Evolutionary conservation across 108 stramenopile genomes (phyloP).

Genomic region (Hondaea fermentalgiana): DNA sequence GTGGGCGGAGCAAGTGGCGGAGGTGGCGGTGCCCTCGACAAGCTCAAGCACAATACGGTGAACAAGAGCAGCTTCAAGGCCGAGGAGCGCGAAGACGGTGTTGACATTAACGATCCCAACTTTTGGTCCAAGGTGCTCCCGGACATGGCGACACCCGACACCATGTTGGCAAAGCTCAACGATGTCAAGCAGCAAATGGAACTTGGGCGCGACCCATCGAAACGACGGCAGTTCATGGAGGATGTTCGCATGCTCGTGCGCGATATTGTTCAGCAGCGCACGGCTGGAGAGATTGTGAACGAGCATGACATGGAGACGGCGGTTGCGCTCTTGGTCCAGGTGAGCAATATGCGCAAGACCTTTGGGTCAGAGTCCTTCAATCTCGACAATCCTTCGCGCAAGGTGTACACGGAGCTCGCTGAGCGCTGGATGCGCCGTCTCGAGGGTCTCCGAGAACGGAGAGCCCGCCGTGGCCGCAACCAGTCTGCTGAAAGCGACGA

Average conservation of each 20-base stretch:
- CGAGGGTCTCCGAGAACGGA: neutral
- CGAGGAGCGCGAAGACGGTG: slow-evolving; percentile 29
- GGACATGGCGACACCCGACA: slow-evolving; percentile 37
- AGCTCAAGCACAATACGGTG: slow-evolving; percentile 30
- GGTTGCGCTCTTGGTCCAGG: neutral
- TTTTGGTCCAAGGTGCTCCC: slow-evolving; percentile 49
- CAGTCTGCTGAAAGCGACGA: neutral
- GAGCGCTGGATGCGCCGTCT: neutral
- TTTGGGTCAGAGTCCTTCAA: neutral
- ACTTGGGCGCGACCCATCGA: neutral
- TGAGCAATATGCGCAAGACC: neutral
- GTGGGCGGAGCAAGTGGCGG: neutral
- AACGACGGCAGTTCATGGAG: neutral
- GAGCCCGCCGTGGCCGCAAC: neutral
- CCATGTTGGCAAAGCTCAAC: slow-evolving; percentile 35
- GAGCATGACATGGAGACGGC: slow-evolving; percentile 15
- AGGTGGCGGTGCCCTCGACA: neutral
- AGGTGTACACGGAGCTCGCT: slow-evolving; percentile 2
- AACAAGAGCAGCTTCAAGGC: slow-evolving; percentile 34
- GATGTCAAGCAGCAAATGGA: neutral
- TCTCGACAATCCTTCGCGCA: neutral
- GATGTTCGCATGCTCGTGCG: neutral
- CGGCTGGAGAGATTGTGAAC: neutral
- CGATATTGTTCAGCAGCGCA: neutral
- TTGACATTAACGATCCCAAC: slow-evolving; percentile 45